Evolutionary conservation across 1,284 basidiomycete genomes (phyloP), one percentile per base, ranked within the genome.

Genomic region (Neolentinus lepideus): DNA sequence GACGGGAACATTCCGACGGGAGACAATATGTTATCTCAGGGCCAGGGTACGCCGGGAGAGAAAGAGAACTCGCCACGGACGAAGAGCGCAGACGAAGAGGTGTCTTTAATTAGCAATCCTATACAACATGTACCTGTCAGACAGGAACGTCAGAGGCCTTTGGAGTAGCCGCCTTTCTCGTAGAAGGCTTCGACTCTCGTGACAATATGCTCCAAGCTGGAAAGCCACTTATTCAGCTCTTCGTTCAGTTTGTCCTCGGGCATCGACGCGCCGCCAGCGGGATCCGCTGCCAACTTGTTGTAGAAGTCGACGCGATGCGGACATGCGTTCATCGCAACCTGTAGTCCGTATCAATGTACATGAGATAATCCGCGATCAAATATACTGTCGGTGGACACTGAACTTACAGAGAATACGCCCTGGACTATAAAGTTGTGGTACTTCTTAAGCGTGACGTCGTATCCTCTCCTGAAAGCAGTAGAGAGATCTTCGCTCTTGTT

Each of bases 271-370:
- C 81, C 82, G 1, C 83, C 81, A 11, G 69, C 70, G 26, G 83
- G 80, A 61, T 88, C 86, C 3, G 83, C 77, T 21, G 91, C 91
- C 51, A 99, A 83, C 71, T 97, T 98, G 48, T 77, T 75, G 71
- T 94, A 98, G 72, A 99, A 96, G 63, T 87, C 87, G 16, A 79
- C 82, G 58, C 95, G 90, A 72, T 92, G 92, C 0, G 96, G 96
- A 75, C 94, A 98, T 0, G 95, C 94, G 67, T 90, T 97, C 92
- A 99, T 94, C 3, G 96, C 96, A 50, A 95, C 81, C 91, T 94
- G 66, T n/a, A n/a, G n/a, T n/a, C 48, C 3, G 33, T 47, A 6
- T 11, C 24, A 22, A 9, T 46, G 25, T 6, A 8, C 51, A 52
- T 27, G 53, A 54, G n/a, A 50, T 19, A 11, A 19, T 14, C 3